Base-by-base conservation (phyloP, 2,329 filamentous ascomycete species). In the Colletotrichum liaoningense region DNA sequence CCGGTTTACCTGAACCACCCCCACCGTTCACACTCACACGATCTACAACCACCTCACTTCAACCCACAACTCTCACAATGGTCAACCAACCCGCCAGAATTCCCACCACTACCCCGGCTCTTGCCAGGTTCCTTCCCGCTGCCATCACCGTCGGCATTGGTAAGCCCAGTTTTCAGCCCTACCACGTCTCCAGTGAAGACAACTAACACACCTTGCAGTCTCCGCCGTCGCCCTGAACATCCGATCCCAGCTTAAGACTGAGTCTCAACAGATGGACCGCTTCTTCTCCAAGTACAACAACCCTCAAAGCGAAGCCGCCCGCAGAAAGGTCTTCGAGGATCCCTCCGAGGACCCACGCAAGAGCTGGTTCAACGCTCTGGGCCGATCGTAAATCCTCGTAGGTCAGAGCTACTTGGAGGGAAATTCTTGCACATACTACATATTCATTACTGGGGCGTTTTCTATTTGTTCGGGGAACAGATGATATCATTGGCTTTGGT, bases 231-330 rank as follows among this genome's bases (percentile, higher is more conserved):
- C 70, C n/a, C 70, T 76, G 72, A 84, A 82, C 73, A 79, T 84
- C 64, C 75, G 76, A 64, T 76, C 72, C 16, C 82, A 84, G 60
- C 79, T 84, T 56, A 66, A 73, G 54, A 77, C 68, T 35, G 79
- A 81, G 67, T 83, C 82, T 5, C 75, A 75, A 35, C 80, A 78
- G 5, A 80, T 84, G 77, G 83, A 84, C 73, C 79, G 79, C 54
- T 82, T 79, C 74, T 84, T 84, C 72, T 68, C 80, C 46, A 79
- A 80, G 69, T 84, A 84, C 79, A 79, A 83, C 76, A 83, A 79
- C 8, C 75, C 81, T 6, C 74, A 82, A 72, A 84, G 83, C 70
- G 82, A 84, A 66, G 80, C 79, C 5, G 78, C 77, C 16, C 78
- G 82, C 30, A 76, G 73, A 64, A 80, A 67, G 42, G 77, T 81